Evolutionary conservation across 805 yeast genomes (phyloP).

Genomic region (Yamadazyma scolyti): DNA sequence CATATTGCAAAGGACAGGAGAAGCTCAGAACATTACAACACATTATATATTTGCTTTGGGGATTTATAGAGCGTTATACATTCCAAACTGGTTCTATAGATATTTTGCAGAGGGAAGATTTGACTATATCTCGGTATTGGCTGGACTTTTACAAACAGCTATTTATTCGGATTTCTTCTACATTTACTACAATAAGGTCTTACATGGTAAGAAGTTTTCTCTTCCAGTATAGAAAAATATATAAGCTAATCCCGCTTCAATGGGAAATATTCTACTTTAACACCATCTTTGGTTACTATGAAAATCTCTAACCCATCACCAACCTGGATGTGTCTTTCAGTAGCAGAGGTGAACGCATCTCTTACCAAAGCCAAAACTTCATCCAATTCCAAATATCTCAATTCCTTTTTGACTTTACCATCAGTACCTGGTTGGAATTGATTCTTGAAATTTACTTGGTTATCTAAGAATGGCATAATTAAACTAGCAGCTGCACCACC

Average conservation of each 20-base stretch:
- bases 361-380: slow-evolving; percentile 84
- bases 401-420: slow-evolving; percentile 59
- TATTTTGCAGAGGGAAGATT: slow-evolving; percentile 59
- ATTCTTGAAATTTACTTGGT: slow-evolving; percentile 94
- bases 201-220: slow-evolving; percentile 73
- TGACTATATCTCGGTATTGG: slow-evolving; percentile 66
- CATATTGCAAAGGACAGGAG: slow-evolving; percentile 84
- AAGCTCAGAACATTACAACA: slow-evolving; percentile 80
- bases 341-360: slow-evolving; percentile 94
- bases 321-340: slow-evolving; percentile 97
- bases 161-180: slow-evolving; percentile 95
- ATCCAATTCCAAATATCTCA: slow-evolving; percentile 67
- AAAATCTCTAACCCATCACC: slow-evolving; percentile 94
- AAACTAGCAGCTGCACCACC: slow-evolving; percentile 97
- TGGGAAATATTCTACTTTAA: slow-evolving; percentile 75
- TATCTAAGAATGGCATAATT: slow-evolving; percentile 96
- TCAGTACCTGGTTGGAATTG: slow-evolving; percentile 79
- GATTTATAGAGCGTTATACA: slow-evolving; percentile 79
- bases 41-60: slow-evolving; percentile 96
- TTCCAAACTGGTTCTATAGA: slow-evolving; percentile 95
- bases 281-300: slow-evolving; percentile 92
- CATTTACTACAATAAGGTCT: slow-evolving; percentile 74
- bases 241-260: slow-evolving; percentile 71
- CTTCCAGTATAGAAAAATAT: slow-evolving; percentile 48
- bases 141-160: slow-evolving; percentile 84